Conservation (phyloP, 768 basidiomycete genomes). For the Crepidotus variabilis region DNA sequence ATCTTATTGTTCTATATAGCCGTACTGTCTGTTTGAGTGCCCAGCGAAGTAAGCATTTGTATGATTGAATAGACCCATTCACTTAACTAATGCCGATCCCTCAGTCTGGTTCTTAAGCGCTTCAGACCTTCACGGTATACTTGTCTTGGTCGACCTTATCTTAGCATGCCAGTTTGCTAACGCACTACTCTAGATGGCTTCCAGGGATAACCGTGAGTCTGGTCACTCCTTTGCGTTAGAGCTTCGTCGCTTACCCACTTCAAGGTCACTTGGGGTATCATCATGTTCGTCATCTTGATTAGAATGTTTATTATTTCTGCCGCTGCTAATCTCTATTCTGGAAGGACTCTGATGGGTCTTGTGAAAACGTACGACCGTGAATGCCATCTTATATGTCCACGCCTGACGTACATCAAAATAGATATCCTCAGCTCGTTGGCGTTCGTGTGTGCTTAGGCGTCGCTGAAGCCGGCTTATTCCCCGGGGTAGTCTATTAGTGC, state of each 20-base stretch:
- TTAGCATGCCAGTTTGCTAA: slow-evolving; percentile 5
- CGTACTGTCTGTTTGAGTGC: slow-evolving; percentile 63
- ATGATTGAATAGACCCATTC: too few relatives aligned
- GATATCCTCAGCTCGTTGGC: slow-evolving; percentile 60
- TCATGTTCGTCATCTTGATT: slow-evolving; percentile 40
- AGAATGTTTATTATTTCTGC: not conserved
- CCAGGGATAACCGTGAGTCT: slow-evolving; percentile 56
- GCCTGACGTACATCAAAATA: slow-evolving; percentile 18
- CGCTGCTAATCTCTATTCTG: slow-evolving; percentile 1
- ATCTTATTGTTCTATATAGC: slow-evolving; percentile 24
- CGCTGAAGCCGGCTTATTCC: slow-evolving; percentile 69
- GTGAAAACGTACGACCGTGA: slow-evolving; percentile 50
- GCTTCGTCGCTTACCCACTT: slow-evolving; percentile 1
- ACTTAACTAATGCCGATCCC: slow-evolving; percentile 7
- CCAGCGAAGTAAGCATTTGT: slow-evolving; percentile 52
- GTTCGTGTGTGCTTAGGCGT: slow-evolving; percentile 57
- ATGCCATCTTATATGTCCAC: too few relatives aligned
- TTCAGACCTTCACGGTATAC: slow-evolving; percentile 59
- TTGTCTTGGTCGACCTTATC: not conserved
- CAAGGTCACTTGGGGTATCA: slow-evolving; percentile 60
- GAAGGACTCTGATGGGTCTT: slow-evolving; percentile 61
- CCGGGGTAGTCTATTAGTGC: slow-evolving; percentile 72
- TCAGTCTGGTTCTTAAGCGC: slow-evolving; percentile 53
- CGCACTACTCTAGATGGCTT: slow-evolving; percentile 47
- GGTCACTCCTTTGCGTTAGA: slow-evolving; percentile 1